These are phyloP conservation scores for Puccinia triticina DNA, from an alignment of 1,284 basidiomycete species.

Conservation along the genomic window DNA sequence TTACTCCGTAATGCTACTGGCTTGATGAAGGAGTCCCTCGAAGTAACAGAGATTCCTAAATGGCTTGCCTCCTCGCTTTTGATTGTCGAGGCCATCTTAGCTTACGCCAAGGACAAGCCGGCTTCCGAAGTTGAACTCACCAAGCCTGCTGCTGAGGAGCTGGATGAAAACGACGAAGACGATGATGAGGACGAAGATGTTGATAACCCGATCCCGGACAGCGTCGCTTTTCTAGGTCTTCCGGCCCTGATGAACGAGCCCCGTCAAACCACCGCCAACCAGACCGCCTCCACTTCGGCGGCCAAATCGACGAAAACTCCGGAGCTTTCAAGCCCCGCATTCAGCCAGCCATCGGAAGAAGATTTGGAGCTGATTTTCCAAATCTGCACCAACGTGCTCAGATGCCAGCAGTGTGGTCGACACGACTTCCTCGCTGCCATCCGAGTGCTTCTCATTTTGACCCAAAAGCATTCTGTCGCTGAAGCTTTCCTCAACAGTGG, in stretches of 20 bases:
- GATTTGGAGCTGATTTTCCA: conserved; percentile 45
- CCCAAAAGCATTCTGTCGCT: conserved; percentile 43
- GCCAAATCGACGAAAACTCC: conserved; percentile 17
- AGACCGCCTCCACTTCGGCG: not conserved
- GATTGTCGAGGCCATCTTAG: conserved; percentile 78
- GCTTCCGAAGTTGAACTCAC: conserved; percentile 63
- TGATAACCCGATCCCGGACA: conserved; percentile 52
- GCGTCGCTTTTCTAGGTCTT: conserved; percentile 27
- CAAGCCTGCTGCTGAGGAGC: conserved; percentile 59
- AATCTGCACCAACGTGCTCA: conserved; percentile 49
- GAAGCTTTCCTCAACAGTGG: conserved; percentile 53
- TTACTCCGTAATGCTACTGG: conserved; percentile 51
- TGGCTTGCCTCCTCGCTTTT: conserved; percentile 83
- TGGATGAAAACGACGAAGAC: conserved; percentile 66
- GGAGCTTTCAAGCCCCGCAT: conserved; percentile 32
- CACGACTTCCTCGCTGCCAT: conserved; percentile 50
- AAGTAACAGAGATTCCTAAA: conserved; percentile 64
- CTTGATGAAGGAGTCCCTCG: conserved; percentile 55
- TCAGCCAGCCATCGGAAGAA: conserved; percentile 22
- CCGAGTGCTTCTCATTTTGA: conserved; percentile 45
- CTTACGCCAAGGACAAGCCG: conserved; percentile 71
- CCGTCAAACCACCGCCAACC: conserved; percentile 56
- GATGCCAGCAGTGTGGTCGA: conserved; percentile 38
- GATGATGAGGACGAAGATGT: conserved; percentile 63
- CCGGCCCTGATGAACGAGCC: conserved; percentile 27